Evolutionary conservation across 148 eudicot genomes (phyloP).

Genomic region (Nepenthes mirabilis): DNA sequence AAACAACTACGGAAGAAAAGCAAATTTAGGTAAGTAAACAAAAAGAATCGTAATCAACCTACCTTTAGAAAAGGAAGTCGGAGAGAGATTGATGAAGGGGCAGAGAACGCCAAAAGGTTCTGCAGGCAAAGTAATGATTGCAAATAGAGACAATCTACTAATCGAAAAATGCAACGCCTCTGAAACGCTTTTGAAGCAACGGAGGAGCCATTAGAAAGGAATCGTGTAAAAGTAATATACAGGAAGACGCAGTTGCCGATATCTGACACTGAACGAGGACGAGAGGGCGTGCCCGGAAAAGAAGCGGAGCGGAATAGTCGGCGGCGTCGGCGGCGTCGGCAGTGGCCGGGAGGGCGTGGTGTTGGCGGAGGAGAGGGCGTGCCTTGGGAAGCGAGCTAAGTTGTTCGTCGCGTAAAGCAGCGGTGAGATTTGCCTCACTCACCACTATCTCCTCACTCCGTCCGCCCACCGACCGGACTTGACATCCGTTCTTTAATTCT

Average conservation of each 20-base stretch:
- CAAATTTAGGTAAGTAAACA: neutral
- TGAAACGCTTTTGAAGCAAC: too few relatives aligned
- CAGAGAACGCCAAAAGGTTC: neutral
- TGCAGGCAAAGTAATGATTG: neutral
- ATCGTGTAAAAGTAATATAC: too few relatives aligned
- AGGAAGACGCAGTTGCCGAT: too few relatives aligned
- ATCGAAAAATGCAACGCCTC: neutral
- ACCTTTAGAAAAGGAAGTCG: too few relatives aligned
- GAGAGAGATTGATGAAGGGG: neutral
- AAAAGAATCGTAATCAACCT: too few relatives aligned
- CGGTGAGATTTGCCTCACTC: neutral
- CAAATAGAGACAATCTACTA: neutral
- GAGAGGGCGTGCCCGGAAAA: neutral
- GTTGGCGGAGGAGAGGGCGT: neutral
- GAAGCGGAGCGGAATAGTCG: neutral
- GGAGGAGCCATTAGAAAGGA: too few relatives aligned
- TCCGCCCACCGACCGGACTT: slow-evolving; percentile 8
- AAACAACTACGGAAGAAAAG: neutral
- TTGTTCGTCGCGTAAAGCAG: neutral
- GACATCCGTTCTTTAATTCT: slow-evolving; percentile 2
- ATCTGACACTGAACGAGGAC: too few relatives aligned
- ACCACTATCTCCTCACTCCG: slow-evolving; percentile 1
- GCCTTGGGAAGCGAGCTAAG: neutral
- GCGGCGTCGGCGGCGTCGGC: neutral
- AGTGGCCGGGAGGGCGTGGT: neutral